phyloP scores from a whole-genome alignment of 352 stramenopile genomes.

The Pythium brassicae region DNA sequence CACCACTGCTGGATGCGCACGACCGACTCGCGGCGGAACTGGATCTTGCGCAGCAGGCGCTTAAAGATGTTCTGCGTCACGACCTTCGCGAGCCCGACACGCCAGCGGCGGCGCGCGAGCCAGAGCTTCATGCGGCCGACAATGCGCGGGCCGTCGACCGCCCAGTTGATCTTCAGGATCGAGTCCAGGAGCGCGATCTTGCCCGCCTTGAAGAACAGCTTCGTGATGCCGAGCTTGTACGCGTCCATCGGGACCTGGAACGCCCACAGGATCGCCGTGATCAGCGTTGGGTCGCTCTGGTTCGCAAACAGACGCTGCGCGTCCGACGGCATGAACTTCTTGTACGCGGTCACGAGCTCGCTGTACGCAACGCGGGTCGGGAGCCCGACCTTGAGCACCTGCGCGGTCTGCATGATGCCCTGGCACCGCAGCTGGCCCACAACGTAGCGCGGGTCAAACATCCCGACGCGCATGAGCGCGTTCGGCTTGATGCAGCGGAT shows the following conservation, averaged over 20 bases:
- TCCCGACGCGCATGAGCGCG: constrained; percentile 58
- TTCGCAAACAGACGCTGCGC: constrained; percentile 65
- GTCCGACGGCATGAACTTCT: constrained; percentile 63
- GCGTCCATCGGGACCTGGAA: constrained; percentile 76
- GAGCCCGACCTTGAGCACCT: constrained; percentile 83
- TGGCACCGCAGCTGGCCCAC: constrained; percentile 82
- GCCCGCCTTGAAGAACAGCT: constrained; percentile 68
- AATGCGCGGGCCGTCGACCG: constrained; percentile 48
- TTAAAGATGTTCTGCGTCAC: constrained; percentile 54
- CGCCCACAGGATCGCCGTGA: constrained; percentile 79
- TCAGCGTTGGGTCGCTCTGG: constrained; percentile 70
- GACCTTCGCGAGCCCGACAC: constrained; percentile 64
- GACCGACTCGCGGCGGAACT: constrained; percentile 55
- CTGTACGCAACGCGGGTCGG: constrained; percentile 78
- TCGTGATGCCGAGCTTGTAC: constrained; percentile 81
- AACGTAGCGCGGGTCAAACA: constrained; percentile 78
- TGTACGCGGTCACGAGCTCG: constrained; percentile 66
- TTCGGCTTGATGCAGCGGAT: constrained; percentile 90
- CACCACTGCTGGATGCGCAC: constrained; percentile 83
- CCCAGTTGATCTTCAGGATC: constrained; percentile 77
- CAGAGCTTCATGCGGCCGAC: constrained; percentile 65
- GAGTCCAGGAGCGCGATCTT: constrained; percentile 74
- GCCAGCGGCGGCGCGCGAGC: constrained; percentile 68
- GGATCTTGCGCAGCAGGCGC: constrained; percentile 48
- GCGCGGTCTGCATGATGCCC: constrained; percentile 84